Percentiles rank a stretch among this genome's conserved stretches.
These are phyloP conservation scores for Acephala macrosclerotiorum DNA, from an alignment of 2,329 filamentous ascomycete genomes.

Conservation along the genomic window DNA sequence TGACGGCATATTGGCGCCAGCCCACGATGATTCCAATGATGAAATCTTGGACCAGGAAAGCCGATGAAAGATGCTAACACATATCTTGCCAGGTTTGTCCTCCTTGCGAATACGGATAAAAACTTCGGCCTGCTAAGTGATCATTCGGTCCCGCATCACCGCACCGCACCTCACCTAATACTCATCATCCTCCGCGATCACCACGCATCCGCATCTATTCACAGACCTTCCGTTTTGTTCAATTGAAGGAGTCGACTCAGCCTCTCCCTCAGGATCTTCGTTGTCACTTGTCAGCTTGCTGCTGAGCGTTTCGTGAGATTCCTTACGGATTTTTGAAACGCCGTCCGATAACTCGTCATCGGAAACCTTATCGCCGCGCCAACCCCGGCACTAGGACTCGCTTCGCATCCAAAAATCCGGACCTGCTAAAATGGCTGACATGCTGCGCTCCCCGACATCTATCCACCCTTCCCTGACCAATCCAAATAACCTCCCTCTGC, in stretches of 20 bases:
- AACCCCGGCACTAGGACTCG: slow-evolving; percentile 4
- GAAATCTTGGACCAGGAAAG: neutral
- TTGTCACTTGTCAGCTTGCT: neutral
- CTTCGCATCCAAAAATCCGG: slow-evolving; percentile 16
- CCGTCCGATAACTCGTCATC: slow-evolving; percentile 14
- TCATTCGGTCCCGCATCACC: neutral
- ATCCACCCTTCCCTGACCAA: slow-evolving; percentile 60
- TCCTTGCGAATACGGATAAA: slow-evolving; percentile 13
- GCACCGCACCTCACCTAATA: neutral
- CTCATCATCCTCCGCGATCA: neutral
- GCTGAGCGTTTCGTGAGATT: slow-evolving; percentile 5
- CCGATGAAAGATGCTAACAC: slow-evolving; percentile 8
- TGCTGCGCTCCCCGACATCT: slow-evolving; percentile 53
- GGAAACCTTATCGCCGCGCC: slow-evolving; percentile 16
- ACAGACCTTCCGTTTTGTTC: neutral
- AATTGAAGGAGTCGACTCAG: neutral
- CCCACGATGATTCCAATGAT: neutral
- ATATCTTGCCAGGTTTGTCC: slow-evolving; percentile 7
- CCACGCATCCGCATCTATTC: neutral
- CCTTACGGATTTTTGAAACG: neutral
- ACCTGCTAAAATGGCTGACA: slow-evolving; percentile 46
- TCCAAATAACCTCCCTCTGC: slow-evolving; percentile 33
- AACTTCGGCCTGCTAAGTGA: slow-evolving; percentile 1
- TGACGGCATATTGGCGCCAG: neutral
- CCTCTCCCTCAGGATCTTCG: neutral